Percentiles rank a stretch among this genome's conserved stretches.
These are phyloP conservation scores for Silene uniflora DNA, from an alignment of 148 eudicot genomes.

Conservation along the genomic window DNA sequence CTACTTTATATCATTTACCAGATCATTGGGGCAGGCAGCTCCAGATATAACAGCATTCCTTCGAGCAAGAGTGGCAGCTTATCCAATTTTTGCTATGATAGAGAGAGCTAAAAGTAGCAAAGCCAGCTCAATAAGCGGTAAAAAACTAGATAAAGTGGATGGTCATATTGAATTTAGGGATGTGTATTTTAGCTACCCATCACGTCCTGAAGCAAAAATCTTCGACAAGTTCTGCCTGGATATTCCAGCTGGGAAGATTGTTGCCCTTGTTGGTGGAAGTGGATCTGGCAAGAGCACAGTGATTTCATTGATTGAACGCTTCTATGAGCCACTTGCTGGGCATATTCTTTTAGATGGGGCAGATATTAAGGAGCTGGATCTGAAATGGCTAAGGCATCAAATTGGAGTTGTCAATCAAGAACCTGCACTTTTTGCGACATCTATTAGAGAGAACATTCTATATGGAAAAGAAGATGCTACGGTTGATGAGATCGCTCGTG, in stretches of 20 bases:
- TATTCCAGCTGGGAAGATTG: conserved; percentile 84
- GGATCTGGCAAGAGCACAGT: conserved; percentile 98
- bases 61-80: conserved; percentile 79
- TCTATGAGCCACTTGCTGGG: conserved; percentile 87
- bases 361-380: conserved; percentile 66
- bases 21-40: conserved; percentile 96
- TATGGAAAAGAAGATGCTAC: conserved; percentile 94
- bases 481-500: conserved; percentile 75
- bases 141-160: conserved; percentile 50
- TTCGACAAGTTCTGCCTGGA: conserved; percentile 61
- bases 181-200: conserved; percentile 82
- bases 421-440: conserved; percentile 94
- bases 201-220: conserved; percentile 83
- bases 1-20: conserved; percentile 27
- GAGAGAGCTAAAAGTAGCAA: conserved; percentile 52
- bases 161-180: conserved; percentile 83
- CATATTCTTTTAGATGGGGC: conserved; percentile 63
- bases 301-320: conserved; percentile 87
- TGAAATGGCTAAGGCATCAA: conserved; percentile 81
- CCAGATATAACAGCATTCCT: conserved; percentile 91
- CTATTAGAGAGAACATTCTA: conserved; percentile 83
- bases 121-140: conserved; percentile 41
- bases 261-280: conserved; percentile 97
- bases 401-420: conserved; percentile 96
- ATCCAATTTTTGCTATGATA: conserved; percentile 88